A percentile compares a stretch with the other conserved stretches of the same genome.
phyloP scores from a whole-genome alignment of 176 grass and related monocot species.

The Olyra latifolia region DNA sequence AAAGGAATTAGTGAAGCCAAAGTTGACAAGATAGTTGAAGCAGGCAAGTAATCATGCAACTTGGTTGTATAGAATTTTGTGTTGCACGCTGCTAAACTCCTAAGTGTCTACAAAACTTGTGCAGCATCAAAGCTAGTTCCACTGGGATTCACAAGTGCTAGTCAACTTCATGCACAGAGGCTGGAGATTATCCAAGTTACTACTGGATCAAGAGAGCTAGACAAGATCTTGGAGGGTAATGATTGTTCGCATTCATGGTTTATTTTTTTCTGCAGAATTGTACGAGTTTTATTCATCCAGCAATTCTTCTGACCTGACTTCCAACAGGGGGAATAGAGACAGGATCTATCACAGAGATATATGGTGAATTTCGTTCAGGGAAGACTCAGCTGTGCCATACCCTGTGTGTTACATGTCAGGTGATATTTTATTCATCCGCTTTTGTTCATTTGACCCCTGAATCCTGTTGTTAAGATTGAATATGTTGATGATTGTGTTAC shows the following conservation, averaged over 20 bases:
- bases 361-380: conserved; percentile 90
- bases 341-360: conserved; percentile 95
- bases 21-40: conserved; percentile 98
- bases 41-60: conserved; percentile 44
- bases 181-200: conserved; percentile 97
- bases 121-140: conserved; percentile 89
- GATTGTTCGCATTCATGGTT: conserved; percentile 7
- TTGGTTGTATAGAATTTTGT: conserved; percentile 13
- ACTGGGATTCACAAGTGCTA: conserved; percentile 97
- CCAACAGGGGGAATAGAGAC: conserved; percentile 92
- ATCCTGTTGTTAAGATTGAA: neutral
- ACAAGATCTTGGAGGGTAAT: conserved; percentile 96
- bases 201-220: conserved; percentile 94
- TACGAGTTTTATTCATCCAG: neutral
- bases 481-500: conserved; percentile 28
- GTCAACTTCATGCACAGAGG: conserved; percentile 86
- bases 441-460: neutral
- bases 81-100: neutral
- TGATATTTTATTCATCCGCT: conserved; percentile 22
- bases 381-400: conserved; percentile 95
- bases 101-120: neutral
- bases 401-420: conserved; percentile 95
- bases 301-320: conserved; percentile 21
- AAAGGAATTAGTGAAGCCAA: conserved; percentile 99
- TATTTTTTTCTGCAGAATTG: neutral